Percentiles rank a stretch among this genome's conserved stretches.
phyloP scores from a whole-genome alignment of 176 grass and related monocot genomes.

The Saccharum spontaneum region DNA sequence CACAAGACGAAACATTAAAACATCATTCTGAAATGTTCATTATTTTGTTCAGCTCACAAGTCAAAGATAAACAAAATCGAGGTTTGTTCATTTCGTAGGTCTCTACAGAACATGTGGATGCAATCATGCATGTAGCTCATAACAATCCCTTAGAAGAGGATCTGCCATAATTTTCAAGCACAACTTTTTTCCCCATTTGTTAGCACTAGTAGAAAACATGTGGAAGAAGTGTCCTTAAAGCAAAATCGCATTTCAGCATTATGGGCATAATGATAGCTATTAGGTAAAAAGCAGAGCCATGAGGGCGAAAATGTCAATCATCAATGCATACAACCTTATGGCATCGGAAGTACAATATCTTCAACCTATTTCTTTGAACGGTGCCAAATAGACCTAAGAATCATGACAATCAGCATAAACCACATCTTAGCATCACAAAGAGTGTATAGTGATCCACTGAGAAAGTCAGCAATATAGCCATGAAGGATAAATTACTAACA shows the following conservation, averaged over 20 bases:
- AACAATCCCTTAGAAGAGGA: neutral
- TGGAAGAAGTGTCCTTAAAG: neutral
- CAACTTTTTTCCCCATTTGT: neutral
- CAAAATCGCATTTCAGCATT: neutral
- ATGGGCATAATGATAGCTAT: neutral
- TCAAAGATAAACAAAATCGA: neutral
- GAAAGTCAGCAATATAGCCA: neutral
- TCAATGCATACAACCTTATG: neutral
- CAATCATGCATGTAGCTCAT: neutral
- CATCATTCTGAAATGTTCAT: neutral
- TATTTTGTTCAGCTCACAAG: neutral
- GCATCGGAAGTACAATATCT: neutral
- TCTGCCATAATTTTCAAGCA: neutral
- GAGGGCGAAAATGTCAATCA: neutral
- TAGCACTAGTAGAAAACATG: neutral
- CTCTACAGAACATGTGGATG: neutral
- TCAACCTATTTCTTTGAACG: conserved; percentile 8
- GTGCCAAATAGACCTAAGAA: conserved; percentile 13
- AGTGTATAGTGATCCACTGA: neutral
- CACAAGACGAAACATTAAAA: neutral
- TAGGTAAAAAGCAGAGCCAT: neutral
- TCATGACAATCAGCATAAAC: conserved; percentile 24
- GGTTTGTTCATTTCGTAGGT: neutral
- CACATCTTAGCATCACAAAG: neutral
- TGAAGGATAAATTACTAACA: neutral